Percentiles rank a stretch among this genome's conserved stretches.
Evolutionary conservation across 2,329 filamentous ascomycete species (phyloP).

Genomic region (Pleoardoris graminearum): DNA sequence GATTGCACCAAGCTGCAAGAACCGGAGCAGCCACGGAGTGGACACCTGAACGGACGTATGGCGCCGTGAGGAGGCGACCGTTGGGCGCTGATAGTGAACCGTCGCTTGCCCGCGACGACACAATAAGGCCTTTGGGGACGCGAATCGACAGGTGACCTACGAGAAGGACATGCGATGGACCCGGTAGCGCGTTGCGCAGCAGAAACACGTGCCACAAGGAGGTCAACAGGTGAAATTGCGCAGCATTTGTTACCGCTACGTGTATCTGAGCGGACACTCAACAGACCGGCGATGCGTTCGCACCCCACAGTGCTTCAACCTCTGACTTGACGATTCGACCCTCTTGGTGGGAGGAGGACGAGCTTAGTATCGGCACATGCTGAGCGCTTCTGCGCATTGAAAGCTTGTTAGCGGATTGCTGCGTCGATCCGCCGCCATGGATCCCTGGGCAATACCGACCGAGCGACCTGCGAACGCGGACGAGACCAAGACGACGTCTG

Average conservation of each 20-base stretch:
- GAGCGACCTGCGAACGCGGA: conserved; percentile 15
- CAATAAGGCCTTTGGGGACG: neutral
- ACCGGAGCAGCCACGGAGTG: neutral
- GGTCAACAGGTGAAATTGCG: neutral
- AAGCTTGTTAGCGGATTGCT: neutral
- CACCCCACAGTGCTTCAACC: neutral
- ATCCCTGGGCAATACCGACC: conserved; percentile 13
- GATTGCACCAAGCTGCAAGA: conserved; percentile 2
- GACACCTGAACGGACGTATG: neutral
- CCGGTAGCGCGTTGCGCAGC: neutral
- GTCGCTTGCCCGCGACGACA: neutral
- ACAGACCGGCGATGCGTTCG: no score
- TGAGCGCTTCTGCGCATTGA: neutral
- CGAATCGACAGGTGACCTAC: neutral
- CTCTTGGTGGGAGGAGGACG: neutral
- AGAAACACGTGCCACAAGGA: neutral
- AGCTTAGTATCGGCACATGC: neutral
- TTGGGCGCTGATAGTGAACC: conserved; percentile 6
- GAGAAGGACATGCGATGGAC: neutral
- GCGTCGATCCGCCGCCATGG: conserved; percentile 7
- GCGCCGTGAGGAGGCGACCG: neutral
- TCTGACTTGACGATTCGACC: neutral
- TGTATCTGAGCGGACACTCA: no score
- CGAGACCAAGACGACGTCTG: conserved; percentile 13
- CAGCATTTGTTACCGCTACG: neutral